Evolutionary conservation across 257 asterid genomes (phyloP), one percentile per base, ranked within the genome.

Genomic region (Nicotiana tabacum): DNA sequence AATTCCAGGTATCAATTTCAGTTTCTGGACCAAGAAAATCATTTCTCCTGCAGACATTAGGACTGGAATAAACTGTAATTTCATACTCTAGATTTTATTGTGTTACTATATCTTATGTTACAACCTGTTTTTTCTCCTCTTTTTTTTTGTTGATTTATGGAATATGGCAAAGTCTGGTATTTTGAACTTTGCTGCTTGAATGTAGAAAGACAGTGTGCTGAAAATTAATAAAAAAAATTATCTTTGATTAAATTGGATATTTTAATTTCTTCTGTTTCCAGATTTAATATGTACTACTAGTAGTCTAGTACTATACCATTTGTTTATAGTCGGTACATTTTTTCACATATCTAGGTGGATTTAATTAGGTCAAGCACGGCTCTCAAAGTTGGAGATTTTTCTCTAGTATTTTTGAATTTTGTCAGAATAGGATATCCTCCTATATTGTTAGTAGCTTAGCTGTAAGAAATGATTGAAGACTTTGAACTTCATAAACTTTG

Each of bases 1-100:
- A 24, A 82, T 65, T 48, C 81, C 10, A 83, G 86, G 27, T 85
- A 85, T 81, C 87, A 79, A 18, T 78, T 78, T 81, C 83, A 83
- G 68, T 39, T 67, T n/a, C 13, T 66, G 21, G 57, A 66, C 39
- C 53, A 61, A 62, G 24, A 60, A 61, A 79, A 80, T 8, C 39
- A 60, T 32, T 79, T 66, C 53, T 61, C 24, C 33, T 32, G 30
- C 46, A 24, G 35, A 24, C 0, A 2, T 64, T n/a, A 62, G 24
- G 18, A 4, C 17, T 27, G 11, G 24, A 57, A 39, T 58, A 33
- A 79, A 29, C 57, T 30, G 4, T 12, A 32, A 27, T 53, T 53
- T 53, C 58, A 53, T 53, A 15, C 13, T 53, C 27, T n/a, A 21
- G 51, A n/a, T 30, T 65, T 65, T 65, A 30, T 65, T 65, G 16